These are phyloP conservation scores for Cyberlindnera xishuangbannaensis DNA, from an alignment of 805 yeast species.

Conservation along the genomic window DNA sequence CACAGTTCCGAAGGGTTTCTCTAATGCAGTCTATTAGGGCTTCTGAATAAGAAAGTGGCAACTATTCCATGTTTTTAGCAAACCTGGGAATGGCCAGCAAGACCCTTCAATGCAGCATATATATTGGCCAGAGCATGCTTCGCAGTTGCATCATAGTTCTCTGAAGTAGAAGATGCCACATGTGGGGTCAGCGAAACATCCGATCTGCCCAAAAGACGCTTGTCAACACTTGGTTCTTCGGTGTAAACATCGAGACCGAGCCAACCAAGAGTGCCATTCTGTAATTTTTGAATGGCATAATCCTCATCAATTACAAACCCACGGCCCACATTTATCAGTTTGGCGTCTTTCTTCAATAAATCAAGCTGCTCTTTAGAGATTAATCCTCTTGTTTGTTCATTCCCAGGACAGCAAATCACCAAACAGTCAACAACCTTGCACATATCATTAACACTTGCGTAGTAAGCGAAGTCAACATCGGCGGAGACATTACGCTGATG, in stretches of 20 bases:
- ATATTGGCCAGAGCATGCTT: slow-evolving; percentile 41
- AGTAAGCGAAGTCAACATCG: slow-evolving; percentile 30
- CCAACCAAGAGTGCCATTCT: slow-evolving; percentile 42
- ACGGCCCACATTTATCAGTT: slow-evolving; percentile 56
- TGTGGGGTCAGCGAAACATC: slow-evolving; percentile 58
- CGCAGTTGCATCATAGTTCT: slow-evolving; percentile 39
- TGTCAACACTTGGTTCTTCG: slow-evolving; percentile 42
- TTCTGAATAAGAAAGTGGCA: too few relatives aligned
- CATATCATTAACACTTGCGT: slow-evolving; percentile 29
- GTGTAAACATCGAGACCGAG: slow-evolving; percentile 60
- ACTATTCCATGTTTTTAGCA: slow-evolving; percentile 2
- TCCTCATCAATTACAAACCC: slow-evolving; percentile 48
- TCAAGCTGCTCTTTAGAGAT: slow-evolving; percentile 38
- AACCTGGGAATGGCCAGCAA: slow-evolving; percentile 20
- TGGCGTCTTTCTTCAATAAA: slow-evolving; percentile 33
- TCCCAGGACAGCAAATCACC: slow-evolving; percentile 53
- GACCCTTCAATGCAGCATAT: slow-evolving; percentile 30
- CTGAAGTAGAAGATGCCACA: slow-evolving; percentile 51
- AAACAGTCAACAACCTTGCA: slow-evolving; percentile 42
- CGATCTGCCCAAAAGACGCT: slow-evolving; percentile 23
- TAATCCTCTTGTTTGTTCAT: slow-evolving; percentile 44
- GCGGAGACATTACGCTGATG: slow-evolving; percentile 41
- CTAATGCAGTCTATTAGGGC: too few relatives aligned
- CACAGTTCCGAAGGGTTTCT: too few relatives aligned
- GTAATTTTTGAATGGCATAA: slow-evolving; percentile 34